Base-by-base conservation (phyloP, 306 rosid species). In the Prunus mume region DNA sequence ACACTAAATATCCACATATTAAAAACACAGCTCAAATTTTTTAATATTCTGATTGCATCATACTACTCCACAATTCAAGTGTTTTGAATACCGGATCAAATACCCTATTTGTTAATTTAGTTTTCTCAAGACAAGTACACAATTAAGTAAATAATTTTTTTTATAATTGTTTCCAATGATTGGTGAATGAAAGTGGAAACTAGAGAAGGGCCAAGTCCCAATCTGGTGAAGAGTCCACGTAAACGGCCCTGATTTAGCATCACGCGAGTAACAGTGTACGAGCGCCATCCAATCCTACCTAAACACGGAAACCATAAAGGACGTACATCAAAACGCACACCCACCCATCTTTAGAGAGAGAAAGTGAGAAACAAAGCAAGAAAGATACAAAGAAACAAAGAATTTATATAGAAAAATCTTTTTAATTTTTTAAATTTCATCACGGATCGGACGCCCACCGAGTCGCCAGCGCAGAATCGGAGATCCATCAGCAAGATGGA, bases 401-500 rank as follows among this genome's bases (percentile, higher is more conserved):
- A 34, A 19, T 61, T 50, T 18, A 52, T 12, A 34, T 3, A 70
- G 17, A 11, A 18, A 32, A 43, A 11, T 1, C 5, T 18, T 58
- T 27, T 4, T 54, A 9, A 1, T 18, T 13, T 30, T 24, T 61
- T 69, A 9, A 7, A 27, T 73, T 76, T 65, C 54, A 34, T 49
- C 68, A 65, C 76, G 78, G 88, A 88, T 91, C 93, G 81, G 89
- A 73, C 79, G 77, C 38, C 63, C 56, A 7, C 6, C 32, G 79
- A 69, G 76, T 76, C 67, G 79, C 76, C 72, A 76, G 65, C 78
- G 43, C 58, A 18, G 76, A 58, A 68, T 63, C 78, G 52, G 46
- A 71, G 73, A 90, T 85, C 86, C 65, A 83, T 60, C 52, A 47
- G 54, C 57, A 75, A 83, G 24, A 90, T 93, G 98, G 98, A 93